These are phyloP conservation scores for Fibroporia radiculosa DNA, from an alignment of 768 basidiomycete species.

Conservation along the genomic window DNA sequence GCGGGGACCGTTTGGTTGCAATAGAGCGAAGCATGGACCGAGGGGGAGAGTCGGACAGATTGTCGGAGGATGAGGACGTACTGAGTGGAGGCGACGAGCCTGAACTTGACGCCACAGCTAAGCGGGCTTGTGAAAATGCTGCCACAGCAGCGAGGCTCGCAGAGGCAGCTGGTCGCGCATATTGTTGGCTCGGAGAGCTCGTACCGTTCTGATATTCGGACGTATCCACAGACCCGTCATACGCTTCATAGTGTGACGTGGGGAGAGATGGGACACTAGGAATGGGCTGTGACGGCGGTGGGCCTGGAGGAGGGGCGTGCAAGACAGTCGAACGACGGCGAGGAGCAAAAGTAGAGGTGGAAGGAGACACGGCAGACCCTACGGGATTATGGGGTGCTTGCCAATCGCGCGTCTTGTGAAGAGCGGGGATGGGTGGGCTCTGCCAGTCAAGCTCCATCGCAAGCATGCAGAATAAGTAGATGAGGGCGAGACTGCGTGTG, in stretches of 20 bases:
- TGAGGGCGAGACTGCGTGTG: background rate
- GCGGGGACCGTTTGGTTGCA: conserved; percentile 12
- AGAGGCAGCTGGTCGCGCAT: conserved; percentile 32
- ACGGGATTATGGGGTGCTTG: conserved; percentile 2
- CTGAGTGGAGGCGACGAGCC: conserved; percentile 17
- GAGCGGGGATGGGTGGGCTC: conserved; percentile 16
- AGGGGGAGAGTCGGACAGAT: conserved; percentile 52
- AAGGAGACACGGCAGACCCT: conserved; percentile 2
- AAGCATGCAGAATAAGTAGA: background rate
- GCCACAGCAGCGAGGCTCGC: conserved; percentile 51
- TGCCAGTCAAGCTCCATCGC: conserved; percentile 21
- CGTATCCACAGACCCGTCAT: conserved; percentile 17
- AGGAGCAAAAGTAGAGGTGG: conserved; percentile 26
- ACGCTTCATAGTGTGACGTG: conserved; percentile 22
- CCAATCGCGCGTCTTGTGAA: conserved; percentile 20
- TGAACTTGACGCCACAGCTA: conserved; percentile 23
- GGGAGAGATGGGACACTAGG: conserved; percentile 48
- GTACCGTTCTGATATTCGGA: conserved; percentile 14
- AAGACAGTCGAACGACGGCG: conserved; percentile 68
- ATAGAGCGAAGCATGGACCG: conserved; percentile 37
- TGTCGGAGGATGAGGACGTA: conserved; percentile 33
- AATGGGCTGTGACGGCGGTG: conserved; percentile 70
- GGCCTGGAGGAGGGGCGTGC: conserved; percentile 52
- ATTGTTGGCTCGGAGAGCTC: conserved; percentile 15
- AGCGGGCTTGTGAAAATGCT: conserved; percentile 50